Evolutionary conservation across 202 grass and related monocot species (phyloP).

Genomic region (Miscanthus sacchariflorus): DNA sequence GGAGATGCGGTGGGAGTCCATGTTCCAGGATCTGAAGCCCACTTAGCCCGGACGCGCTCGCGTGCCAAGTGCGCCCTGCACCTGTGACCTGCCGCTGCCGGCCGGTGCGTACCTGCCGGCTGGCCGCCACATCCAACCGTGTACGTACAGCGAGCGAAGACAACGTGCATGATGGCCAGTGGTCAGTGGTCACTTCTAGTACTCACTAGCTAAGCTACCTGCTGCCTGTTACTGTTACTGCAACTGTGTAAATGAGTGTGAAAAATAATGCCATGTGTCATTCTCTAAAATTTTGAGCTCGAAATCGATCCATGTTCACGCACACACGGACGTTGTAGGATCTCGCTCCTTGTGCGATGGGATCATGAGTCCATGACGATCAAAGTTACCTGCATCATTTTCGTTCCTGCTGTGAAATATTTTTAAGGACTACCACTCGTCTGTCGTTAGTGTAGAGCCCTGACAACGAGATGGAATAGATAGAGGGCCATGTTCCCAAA

Average conservation of each 20-base stretch:
- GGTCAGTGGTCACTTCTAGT: background rate
- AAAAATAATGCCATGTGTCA: background rate
- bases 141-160: constrained; percentile 1
- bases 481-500: background rate
- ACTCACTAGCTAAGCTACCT: background rate
- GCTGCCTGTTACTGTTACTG: background rate
- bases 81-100: background rate
- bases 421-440: background rate
- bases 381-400: background rate
- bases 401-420: background rate
- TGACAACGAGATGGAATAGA: background rate
- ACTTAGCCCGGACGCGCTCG: constrained; percentile 41
- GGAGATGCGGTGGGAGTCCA: constrained; percentile 72
- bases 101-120: background rate
- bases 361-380: background rate
- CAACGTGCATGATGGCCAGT: background rate
- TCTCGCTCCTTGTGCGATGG: background rate
- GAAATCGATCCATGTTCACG: background rate
- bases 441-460: background rate
- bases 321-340: background rate
- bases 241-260: background rate
- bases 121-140: background rate
- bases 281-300: background rate
- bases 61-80: constrained; percentile 25
- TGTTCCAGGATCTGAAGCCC: constrained; percentile 89